phyloP scores from a whole-genome alignment of 2,329 filamentous ascomycete genomes.

The Scleromitrula shiraiana region DNA sequence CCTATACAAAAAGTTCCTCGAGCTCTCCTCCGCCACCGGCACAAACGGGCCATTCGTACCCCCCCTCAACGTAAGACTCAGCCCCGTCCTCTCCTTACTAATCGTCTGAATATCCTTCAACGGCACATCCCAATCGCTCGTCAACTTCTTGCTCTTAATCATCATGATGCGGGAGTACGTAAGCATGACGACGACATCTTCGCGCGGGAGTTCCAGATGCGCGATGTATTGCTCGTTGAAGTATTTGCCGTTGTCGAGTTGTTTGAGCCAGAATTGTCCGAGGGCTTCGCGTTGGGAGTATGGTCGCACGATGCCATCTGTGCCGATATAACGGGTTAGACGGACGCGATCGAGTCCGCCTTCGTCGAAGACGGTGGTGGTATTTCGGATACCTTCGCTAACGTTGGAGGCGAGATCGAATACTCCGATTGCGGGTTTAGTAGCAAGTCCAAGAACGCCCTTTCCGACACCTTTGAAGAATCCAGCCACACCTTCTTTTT shows the following conservation, averaged over 20 bases:
- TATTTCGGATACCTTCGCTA: constrained; percentile 95
- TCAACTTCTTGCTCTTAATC: constrained; percentile 76
- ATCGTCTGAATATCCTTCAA: constrained; percentile 96
- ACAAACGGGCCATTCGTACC: constrained; percentile 93
- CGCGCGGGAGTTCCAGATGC: constrained; percentile 81
- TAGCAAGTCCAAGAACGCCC: constrained; percentile 86
- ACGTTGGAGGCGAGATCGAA: constrained; percentile 97
- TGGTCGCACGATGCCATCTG: constrained; percentile 87
- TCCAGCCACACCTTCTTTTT: constrained; percentile 86
- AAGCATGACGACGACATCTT: constrained; percentile 85
- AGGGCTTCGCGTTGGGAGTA: constrained; percentile 93
- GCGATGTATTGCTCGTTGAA: constrained; percentile 98
- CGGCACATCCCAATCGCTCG: constrained; percentile 91
- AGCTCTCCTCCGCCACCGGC: constrained; percentile 81
- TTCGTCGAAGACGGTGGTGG: constrained; percentile 94
- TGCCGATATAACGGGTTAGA: constrained; percentile 84
- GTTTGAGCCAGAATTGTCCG: constrained; percentile 98
- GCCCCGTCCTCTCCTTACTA: constrained; percentile 88
- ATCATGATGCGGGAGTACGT: constrained; percentile 84
- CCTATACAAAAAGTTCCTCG: constrained; percentile 53
- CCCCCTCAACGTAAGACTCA: constrained; percentile 81
- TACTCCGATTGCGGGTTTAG: constrained; percentile 92
- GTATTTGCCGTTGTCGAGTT: constrained; percentile 92
- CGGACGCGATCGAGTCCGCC: constrained; percentile 91
- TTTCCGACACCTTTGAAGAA: constrained; percentile 99